Percentiles rank a stretch among this genome's conserved stretches.
phyloP scores from a whole-genome alignment of 2,329 filamentous ascomycete species.

The Sporothrix sp. region DNA sequence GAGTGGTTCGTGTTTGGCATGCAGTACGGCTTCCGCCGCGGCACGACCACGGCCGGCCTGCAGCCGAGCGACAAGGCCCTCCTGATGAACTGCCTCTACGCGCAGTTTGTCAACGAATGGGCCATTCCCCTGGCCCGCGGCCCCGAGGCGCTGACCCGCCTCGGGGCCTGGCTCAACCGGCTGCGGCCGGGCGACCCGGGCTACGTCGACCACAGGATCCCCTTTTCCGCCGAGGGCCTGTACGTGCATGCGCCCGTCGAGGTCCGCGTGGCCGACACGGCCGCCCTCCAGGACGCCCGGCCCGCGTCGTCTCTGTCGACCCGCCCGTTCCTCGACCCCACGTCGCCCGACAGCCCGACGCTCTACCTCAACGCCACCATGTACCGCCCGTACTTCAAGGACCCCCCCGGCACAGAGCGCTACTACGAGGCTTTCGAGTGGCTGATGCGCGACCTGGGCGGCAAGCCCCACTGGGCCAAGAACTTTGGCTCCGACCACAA shows the following conservation, averaged over 20 bases:
- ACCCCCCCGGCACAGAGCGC: slow-evolving; percentile 56
- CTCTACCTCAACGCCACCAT: slow-evolving; percentile 74
- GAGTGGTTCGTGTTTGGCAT: slow-evolving; percentile 97
- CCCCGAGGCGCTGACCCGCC: slow-evolving; percentile 72
- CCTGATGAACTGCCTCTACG: slow-evolving; percentile 95
- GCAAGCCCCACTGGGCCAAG: slow-evolving; percentile 73
- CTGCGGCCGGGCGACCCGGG: slow-evolving; percentile 44
- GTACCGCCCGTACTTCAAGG: slow-evolving; percentile 61
- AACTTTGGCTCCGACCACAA: slow-evolving; percentile 52
- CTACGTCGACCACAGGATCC: slow-evolving; percentile 54
- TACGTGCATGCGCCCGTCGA: slow-evolving; percentile 73
- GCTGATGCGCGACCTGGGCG: slow-evolving; percentile 68
- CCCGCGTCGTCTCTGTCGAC: slow-evolving; percentile 6
- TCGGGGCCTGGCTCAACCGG: slow-evolving; percentile 77
- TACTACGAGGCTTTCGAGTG: slow-evolving; percentile 77
- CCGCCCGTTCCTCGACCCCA: slow-evolving; percentile 49
- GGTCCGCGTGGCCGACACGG: slow-evolving; percentile 61
- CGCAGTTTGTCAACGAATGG: slow-evolving; percentile 99
- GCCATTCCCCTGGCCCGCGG: slow-evolving; percentile 78
- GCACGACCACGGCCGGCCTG: slow-evolving; percentile 58
- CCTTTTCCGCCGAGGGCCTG: slow-evolving; percentile 56
- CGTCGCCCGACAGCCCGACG: slow-evolving; percentile 50
- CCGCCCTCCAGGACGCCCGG: slow-evolving; percentile 26
- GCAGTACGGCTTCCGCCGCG: slow-evolving; percentile 74
- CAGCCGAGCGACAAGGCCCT: slow-evolving; percentile 72